Percentiles rank a stretch among this genome's conserved stretches.
These are phyloP conservation scores for Gillenia trifoliata DNA, from an alignment of 306 rosid species.

Conservation along the genomic window DNA sequence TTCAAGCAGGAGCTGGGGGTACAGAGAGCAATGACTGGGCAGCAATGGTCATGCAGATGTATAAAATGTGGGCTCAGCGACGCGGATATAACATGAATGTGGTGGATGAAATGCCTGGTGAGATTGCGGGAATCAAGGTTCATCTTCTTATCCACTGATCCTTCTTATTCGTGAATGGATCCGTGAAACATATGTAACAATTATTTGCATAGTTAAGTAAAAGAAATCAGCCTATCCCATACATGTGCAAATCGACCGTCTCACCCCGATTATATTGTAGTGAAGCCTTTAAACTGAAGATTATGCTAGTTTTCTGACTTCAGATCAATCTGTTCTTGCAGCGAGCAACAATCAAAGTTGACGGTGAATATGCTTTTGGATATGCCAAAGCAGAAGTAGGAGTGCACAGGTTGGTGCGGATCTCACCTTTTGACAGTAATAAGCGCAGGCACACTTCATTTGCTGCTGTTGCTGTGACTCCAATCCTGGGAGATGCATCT, in stretches of 20 bases:
- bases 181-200: background rate
- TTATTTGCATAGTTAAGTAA: background rate
- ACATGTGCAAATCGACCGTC: background rate
- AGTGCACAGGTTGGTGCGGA: conserved; percentile 90
- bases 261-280: background rate
- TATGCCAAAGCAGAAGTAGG: conserved; percentile 99
- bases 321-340: conserved; percentile 34
- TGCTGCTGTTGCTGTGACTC: conserved; percentile 96
- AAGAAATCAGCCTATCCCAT: background rate
- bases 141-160: conserved; percentile 41
- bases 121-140: conserved; percentile 98
- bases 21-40: conserved; percentile 99
- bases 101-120: conserved; percentile 95
- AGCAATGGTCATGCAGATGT: conserved; percentile 95
- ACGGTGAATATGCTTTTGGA: conserved; percentile 91
- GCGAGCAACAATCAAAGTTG: conserved; percentile 95
- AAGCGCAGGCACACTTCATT: conserved; percentile 95
- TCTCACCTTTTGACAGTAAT: conserved; percentile 90
- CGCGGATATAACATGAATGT: conserved; percentile 65
- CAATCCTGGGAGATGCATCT: conserved; percentile 68
- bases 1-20: conserved; percentile 98
- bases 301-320: conserved; percentile 25
- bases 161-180: background rate
- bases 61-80: conserved; percentile 74
- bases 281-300: background rate